These are phyloP conservation scores for Claviceps monticola DNA, from an alignment of 2,329 filamentous ascomycete species.

Conservation along the genomic window DNA sequence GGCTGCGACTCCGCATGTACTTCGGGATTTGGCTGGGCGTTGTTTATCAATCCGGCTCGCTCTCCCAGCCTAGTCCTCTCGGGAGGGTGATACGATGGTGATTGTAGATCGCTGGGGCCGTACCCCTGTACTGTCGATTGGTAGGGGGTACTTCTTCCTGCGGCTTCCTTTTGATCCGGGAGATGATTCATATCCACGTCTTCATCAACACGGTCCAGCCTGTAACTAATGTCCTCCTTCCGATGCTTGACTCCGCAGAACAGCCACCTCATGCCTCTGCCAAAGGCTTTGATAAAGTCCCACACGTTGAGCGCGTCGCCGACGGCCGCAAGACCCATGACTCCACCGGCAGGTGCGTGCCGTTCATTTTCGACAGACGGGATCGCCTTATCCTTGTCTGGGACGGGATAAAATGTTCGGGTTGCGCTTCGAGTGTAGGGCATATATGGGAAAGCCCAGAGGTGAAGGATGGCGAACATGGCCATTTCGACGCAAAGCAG, in stretches of 20 bases:
- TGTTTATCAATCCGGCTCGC: slow-evolving; percentile 29
- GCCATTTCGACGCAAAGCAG: slow-evolving; percentile 79
- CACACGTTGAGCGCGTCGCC: slow-evolving; percentile 64
- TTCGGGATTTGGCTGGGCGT: slow-evolving; percentile 18
- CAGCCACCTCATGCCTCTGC: slow-evolving; percentile 66
- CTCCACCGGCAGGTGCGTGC: slow-evolving; percentile 46
- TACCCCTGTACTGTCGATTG: slow-evolving; percentile 16
- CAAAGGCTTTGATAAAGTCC: slow-evolving; percentile 71
- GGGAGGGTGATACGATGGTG: slow-evolving; percentile 20
- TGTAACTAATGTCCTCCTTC: slow-evolving; percentile 37
- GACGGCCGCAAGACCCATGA: slow-evolving; percentile 50
- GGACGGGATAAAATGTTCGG: slow-evolving; percentile 31
- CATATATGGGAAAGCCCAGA: slow-evolving; percentile 70
- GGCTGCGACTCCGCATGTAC: slow-evolving; percentile 1
- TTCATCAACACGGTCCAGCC: slow-evolving; percentile 15
- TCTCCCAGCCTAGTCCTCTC: slow-evolving; percentile 20
- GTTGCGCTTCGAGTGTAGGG: slow-evolving; percentile 44
- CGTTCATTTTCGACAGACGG: slow-evolving; percentile 29
- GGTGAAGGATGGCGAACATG: slow-evolving; percentile 60
- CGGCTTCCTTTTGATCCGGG: slow-evolving; percentile 14
- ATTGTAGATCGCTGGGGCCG: slow-evolving; percentile 23
- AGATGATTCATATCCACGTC: slow-evolving; percentile 25
- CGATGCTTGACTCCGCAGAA: slow-evolving; percentile 57
- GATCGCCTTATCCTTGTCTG: slow-evolving; percentile 26
- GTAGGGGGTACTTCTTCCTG: slow-evolving; percentile 13